Evolutionary conservation across 164 flowering plant species (phyloP).

Genomic region (Vitis riparia): DNA sequence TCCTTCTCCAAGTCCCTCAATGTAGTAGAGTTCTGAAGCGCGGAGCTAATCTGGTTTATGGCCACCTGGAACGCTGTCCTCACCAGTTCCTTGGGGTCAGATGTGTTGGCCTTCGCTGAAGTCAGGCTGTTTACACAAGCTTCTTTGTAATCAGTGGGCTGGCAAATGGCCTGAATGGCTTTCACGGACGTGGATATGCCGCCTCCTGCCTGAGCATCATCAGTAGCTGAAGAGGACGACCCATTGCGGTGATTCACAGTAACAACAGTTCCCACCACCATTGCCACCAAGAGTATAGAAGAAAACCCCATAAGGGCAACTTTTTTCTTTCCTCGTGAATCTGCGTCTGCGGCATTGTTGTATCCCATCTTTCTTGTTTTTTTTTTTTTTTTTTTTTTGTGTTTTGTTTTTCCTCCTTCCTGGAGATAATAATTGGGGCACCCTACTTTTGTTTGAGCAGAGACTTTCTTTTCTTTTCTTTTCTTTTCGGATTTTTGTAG

Average conservation of each 20-base stretch:
- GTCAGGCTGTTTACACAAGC: constrained; percentile 37
- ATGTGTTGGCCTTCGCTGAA: constrained; percentile 22
- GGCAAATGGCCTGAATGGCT: constrained; percentile 45
- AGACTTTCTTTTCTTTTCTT: no score
- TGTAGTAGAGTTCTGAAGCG: constrained; percentile 25
- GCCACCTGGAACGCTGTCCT: constrained; percentile 31
- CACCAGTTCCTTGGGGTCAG: constrained; percentile 50
- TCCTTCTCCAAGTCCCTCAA: constrained; percentile 32
- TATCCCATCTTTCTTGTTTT: neutral
- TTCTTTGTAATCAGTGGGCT: constrained; percentile 42
- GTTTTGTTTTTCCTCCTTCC: no score
- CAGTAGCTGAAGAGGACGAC: neutral
- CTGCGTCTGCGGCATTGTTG: neutral
- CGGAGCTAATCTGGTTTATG: constrained; percentile 16
- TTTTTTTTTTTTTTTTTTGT: no score
- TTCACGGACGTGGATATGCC: constrained; percentile 35
- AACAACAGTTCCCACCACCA: constrained; percentile 33
- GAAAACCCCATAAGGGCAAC: constrained; percentile 37
- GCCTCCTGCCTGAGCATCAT: neutral
- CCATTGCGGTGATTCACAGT: neutral
- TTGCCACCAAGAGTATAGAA: constrained; percentile 50
- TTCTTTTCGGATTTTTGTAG: no score
- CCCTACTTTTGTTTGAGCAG: no score
- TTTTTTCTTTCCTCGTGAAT: constrained; percentile 30
- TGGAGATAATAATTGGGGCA: no score